Conservation (phyloP, 225 moss, liverwort and hornwort genomes). For the Ulota crispa region DNA sequence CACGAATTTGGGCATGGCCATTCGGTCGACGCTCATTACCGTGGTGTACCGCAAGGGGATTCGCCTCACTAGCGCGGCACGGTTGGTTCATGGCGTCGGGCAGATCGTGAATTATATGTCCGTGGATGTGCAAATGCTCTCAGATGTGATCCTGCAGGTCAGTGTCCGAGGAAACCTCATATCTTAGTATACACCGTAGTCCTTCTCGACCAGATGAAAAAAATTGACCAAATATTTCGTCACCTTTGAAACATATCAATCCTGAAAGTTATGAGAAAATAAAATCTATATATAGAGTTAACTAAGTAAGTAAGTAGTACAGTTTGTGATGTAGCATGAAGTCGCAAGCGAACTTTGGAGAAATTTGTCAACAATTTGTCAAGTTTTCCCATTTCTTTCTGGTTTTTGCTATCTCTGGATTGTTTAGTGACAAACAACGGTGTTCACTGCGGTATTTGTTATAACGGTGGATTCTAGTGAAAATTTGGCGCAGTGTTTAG, state of each 20-base stretch:
- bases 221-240: neutral
- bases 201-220: neutral
- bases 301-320: too few species aligned
- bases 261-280: neutral
- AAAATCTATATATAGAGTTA: neutral
- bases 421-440: neutral
- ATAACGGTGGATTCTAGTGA: neutral
- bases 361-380: neutral
- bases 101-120: slow-evolving; percentile 87
- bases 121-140: slow-evolving; percentile 59
- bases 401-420: neutral
- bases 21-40: slow-evolving; percentile 62
- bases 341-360: neutral
- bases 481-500: neutral
- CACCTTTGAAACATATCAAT: neutral
- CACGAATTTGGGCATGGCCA: slow-evolving; percentile 47
- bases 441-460: neutral
- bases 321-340: neutral
- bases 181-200: neutral
- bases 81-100: slow-evolving; percentile 63
- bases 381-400: neutral
- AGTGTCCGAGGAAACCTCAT: neutral
- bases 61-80: slow-evolving; percentile 52
- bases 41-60: slow-evolving; percentile 78
- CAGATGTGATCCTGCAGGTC: slow-evolving; percentile 42